Percentiles rank a stretch among this genome's conserved stretches.
Conservation (phyloP, 495 filamentous ascomycete genomes). For the Tuber umbilicatum region DNA sequence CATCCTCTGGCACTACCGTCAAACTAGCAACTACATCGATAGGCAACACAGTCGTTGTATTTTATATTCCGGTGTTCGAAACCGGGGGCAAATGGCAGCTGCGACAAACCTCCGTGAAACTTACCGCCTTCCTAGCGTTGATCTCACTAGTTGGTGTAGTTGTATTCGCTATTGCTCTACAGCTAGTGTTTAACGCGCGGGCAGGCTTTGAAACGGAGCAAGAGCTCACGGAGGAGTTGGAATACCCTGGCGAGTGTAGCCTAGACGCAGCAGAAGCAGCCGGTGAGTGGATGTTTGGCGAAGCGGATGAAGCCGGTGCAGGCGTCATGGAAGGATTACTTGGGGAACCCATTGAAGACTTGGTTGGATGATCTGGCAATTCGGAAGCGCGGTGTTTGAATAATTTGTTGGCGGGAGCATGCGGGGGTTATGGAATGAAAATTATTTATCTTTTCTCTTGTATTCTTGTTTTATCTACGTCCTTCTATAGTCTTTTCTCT, state of each 20-base stretch:
- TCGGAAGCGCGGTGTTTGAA: not conserved
- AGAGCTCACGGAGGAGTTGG: not conserved
- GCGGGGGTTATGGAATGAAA: not conserved
- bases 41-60: constrained; percentile 76
- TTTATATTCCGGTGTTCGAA: constrained; percentile 57
- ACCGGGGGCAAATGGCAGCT: constrained; percentile 24
- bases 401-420: not conserved
- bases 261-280: not conserved
- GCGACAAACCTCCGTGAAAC: constrained; percentile 20
- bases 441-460: not conserved
- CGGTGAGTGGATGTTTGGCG: not conserved
- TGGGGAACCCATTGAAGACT: not conserved
- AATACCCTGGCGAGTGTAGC: not conserved
- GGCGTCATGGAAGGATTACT: not conserved
- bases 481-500: not conserved
- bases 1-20: constrained; percentile 47
- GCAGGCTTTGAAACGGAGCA: constrained; percentile 23
- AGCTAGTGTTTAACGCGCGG: constrained; percentile 37
- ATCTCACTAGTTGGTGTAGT: constrained; percentile 32
- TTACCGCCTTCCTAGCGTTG: constrained; percentile 32
- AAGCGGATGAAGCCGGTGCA: not conserved
- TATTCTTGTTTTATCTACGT: not conserved
- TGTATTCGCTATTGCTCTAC: constrained; percentile 33
- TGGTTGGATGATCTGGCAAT: not conserved
- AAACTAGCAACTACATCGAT: constrained; percentile 81